Evolutionary conservation across 805 yeast species (phyloP), one percentile per base, ranked within the genome.

Genomic region (Candida nitratophila): DNA sequence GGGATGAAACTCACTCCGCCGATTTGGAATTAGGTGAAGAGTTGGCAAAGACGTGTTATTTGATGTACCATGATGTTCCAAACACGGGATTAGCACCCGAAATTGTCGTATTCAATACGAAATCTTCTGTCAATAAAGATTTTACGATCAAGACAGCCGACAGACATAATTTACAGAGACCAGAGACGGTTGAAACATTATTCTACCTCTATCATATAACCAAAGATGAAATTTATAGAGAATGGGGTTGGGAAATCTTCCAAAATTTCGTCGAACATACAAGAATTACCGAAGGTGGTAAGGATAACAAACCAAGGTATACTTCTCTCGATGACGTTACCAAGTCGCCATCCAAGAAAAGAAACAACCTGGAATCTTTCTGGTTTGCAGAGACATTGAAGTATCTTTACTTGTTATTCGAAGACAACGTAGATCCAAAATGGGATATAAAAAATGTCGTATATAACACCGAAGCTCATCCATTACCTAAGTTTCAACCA

Each of bases 301-400:
- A 73, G 20, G 73, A 68, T 43, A 60, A 60, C n/a, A 57, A 71
- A 4, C 52, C 58, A 21, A 52, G 69, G 38, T 89, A 78, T 60
- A 72, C 87, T 2, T 76, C 85, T 9, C 64, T 89, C 50, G 66
- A 73, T 41, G 86, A 86, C 59, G 90, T 87, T 39, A 77, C 86
- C 1, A 49, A 54, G 2, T 78, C 81, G 30, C 80, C 90, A 3
- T 59, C 57, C n/a, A 56, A 59, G 19, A 61, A 60, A 48, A 64
- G 73, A 43, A 93, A 90, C 62, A 86, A 86, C 57, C 77, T 86
- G 78, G 96, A 89, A 64, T 83, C 95, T 19, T 88, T 87, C 70
- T 90, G 97, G 97, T 71, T 86, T 41, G 90, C 96, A 2, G 96
- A 90, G 61, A 90, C 97, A 3, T 73, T 90, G 59, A 90, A 90